Conservation (phyloP, 768 basidiomycete genomes). For the Boletus pseudopeckii region DNA sequence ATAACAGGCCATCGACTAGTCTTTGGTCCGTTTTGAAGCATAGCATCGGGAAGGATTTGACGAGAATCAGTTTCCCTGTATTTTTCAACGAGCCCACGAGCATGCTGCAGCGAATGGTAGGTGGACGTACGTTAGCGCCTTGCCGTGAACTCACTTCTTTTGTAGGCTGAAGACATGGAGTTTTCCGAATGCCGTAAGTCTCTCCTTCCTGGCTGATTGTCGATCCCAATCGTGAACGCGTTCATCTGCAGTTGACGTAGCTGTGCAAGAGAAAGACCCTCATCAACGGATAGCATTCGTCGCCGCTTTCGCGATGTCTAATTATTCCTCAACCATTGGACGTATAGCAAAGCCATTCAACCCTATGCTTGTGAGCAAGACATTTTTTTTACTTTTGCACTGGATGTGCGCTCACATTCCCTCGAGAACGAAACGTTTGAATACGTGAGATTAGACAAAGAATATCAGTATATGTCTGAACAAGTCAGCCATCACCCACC, state of each 20-base stretch:
- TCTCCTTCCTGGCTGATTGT: background rate
- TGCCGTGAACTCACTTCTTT: background rate
- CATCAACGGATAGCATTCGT: slow-evolving; percentile 86
- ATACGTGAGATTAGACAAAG: slow-evolving; percentile 81
- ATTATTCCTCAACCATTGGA: slow-evolving; percentile 95
- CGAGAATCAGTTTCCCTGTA: slow-evolving; percentile 92
- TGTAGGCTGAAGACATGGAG: slow-evolving; percentile 91
- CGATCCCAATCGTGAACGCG: slow-evolving; percentile 2
- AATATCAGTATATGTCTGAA: slow-evolving; percentile 91
- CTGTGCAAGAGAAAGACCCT: slow-evolving; percentile 71
- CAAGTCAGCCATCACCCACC: slow-evolving; percentile 98
- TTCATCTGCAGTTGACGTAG: slow-evolving; percentile 67
- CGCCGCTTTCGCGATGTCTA: slow-evolving; percentile 96
- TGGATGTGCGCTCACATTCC: background rate
- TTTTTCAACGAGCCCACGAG: slow-evolving; percentile 93
- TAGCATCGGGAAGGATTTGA: slow-evolving; percentile 94
- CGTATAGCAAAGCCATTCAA: slow-evolving; percentile 98
- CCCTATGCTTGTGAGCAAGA: slow-evolving; percentile 74
- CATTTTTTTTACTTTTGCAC: background rate
- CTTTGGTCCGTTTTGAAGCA: slow-evolving; percentile 94
- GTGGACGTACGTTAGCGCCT: slow-evolving; percentile 11
- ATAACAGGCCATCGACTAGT: slow-evolving; percentile 85
- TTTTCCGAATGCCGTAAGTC: slow-evolving; percentile 84
- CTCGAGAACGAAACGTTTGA: slow-evolving; percentile 88
- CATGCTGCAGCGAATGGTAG: slow-evolving; percentile 92